These are phyloP conservation scores for Gossypium herbaceum DNA, from an alignment of 345 rosid genomes.

Conservation along the genomic window DNA sequence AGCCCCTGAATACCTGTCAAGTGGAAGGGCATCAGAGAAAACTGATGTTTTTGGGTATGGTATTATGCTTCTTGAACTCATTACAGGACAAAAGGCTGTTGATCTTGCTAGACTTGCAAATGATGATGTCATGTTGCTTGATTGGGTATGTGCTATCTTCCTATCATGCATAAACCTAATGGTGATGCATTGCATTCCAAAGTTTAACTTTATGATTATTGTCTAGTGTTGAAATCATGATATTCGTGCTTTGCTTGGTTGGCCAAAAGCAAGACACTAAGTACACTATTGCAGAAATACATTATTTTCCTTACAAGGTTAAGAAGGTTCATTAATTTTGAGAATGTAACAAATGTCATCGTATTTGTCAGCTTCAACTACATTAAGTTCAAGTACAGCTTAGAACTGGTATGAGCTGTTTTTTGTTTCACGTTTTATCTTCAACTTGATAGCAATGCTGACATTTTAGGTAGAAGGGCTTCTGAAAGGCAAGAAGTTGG, in stretches of 20 bases:
- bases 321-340: too few species aligned
- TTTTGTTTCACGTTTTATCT: neutral
- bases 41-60: constrained; percentile 98
- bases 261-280: neutral
- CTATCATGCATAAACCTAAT: neutral
- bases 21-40: constrained; percentile 89
- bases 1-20: constrained; percentile 92
- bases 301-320: too few species aligned
- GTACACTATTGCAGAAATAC: neutral
- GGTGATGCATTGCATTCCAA: neutral
- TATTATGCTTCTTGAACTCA: constrained; percentile 94
- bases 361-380: neutral
- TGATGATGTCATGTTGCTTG: constrained; percentile 91
- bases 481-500: constrained; percentile 68
- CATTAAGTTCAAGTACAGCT: neutral
- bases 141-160: constrained; percentile 58
- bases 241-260: neutral
- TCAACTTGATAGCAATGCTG: neutral
- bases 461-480: constrained; percentile 82
- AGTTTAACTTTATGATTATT: neutral
- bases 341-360: neutral
- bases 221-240: neutral
- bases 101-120: constrained; percentile 97
- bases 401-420: neutral
- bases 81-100: constrained; percentile 89